These are phyloP conservation scores for Penicillium sp. DNA, from an alignment of 2,329 filamentous ascomycete species.

Conservation along the genomic window DNA sequence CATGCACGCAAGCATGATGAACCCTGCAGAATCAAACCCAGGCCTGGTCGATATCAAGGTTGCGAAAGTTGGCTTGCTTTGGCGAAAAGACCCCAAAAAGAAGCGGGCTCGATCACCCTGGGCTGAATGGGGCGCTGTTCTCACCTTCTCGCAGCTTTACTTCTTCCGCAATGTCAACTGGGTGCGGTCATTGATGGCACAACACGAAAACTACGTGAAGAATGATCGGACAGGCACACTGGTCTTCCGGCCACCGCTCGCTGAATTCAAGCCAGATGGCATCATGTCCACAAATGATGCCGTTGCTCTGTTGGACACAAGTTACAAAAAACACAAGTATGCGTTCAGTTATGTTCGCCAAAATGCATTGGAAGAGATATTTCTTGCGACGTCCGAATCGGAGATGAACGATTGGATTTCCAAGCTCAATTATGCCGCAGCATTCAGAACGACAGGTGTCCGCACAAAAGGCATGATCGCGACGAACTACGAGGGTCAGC, in stretches of 20 bases:
- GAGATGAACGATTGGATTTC: constrained; percentile 97
- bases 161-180: constrained; percentile 92
- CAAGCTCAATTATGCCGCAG: constrained; percentile 93
- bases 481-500: constrained; percentile 80
- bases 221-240: constrained; percentile 75
- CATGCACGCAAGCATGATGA: constrained; percentile 82
- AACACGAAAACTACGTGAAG: constrained; percentile 80
- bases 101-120: constrained; percentile 93
- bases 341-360: constrained; percentile 89
- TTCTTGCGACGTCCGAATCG: constrained; percentile 83
- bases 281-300: constrained; percentile 92
- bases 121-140: constrained; percentile 97
- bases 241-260: constrained; percentile 84
- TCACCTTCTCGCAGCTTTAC: constrained; percentile 95
- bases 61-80: constrained; percentile 90
- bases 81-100: constrained; percentile 92
- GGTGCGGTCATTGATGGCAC: constrained; percentile 87
- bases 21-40: constrained; percentile 81
- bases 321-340: constrained; percentile 91
- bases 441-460: constrained; percentile 88
- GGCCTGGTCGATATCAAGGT: constrained; percentile 97
- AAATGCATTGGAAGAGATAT: constrained; percentile 82
- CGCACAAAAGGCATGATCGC: constrained; percentile 85
- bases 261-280: constrained; percentile 90
- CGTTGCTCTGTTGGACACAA: constrained; percentile 80